Conservation (phyloP, 345 rosid genomes). For the Murraya paniculata region DNA sequence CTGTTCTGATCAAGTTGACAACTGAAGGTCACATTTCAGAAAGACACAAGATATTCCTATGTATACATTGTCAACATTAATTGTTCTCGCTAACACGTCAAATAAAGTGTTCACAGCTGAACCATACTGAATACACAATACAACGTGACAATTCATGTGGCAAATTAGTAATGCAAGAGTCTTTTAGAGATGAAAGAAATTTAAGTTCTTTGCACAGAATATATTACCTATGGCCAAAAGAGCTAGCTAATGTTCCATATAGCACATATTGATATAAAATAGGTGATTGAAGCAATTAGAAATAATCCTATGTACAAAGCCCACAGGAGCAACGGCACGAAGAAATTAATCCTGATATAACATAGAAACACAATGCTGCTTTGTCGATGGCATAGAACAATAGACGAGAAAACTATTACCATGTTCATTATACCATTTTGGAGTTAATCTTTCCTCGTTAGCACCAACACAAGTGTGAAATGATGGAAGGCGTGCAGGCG, state of each 20-base stretch:
- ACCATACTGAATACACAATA: background rate
- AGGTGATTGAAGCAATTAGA: background rate
- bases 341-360: background rate
- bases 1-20: background rate
- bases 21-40: background rate
- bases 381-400: background rate
- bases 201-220: background rate
- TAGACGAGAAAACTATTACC: conserved; percentile 42
- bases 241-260: background rate
- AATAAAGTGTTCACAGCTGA: background rate
- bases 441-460: conserved; percentile 83
- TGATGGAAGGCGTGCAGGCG: conserved; percentile 89
- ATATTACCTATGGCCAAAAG: background rate
- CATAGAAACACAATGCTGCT: background rate
- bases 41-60: background rate
- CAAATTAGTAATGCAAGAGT: background rate
- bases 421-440: conserved; percentile 87
- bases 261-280: background rate
- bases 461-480: conserved; percentile 98
- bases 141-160: background rate
- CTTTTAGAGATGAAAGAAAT: conserved; percentile 1
- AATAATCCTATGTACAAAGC: background rate
- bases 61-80: background rate
- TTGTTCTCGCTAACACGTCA: background rate
- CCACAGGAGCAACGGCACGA: background rate